Conservation (phyloP, 805 yeast species). For the Lipomyces mesembrius region DNA sequence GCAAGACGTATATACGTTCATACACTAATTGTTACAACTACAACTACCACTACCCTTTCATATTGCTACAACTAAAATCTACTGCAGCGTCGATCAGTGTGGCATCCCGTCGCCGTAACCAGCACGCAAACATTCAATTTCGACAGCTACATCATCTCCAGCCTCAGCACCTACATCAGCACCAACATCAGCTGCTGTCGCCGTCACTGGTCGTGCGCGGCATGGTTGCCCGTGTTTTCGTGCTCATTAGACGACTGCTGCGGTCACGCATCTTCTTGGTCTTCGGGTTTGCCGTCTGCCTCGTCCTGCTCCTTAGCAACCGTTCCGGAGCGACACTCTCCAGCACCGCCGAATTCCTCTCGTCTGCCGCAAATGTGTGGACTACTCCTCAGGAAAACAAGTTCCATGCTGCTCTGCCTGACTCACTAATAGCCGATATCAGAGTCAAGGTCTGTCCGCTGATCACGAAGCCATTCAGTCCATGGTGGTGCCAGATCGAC, state of each 20-base stretch:
- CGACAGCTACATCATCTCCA: background rate
- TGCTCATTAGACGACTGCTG: constrained; percentile 12
- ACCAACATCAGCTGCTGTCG: constrained; percentile 2
- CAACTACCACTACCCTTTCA: background rate
- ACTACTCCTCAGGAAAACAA: background rate
- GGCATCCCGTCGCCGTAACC: background rate
- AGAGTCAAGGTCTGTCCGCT: constrained; percentile 17
- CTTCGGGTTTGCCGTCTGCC: constrained; percentile 1
- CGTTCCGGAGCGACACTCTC: background rate
- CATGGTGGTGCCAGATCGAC: constrained; percentile 35
- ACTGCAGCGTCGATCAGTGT: background rate
- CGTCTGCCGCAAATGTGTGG: constrained; percentile 1
- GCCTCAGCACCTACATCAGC: background rate
- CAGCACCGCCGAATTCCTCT: background rate
- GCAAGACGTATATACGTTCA: background rate
- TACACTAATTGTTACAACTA: background rate
- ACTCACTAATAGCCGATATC: constrained; percentile 12
- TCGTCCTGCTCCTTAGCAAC: constrained; percentile 4
- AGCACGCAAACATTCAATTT: background rate
- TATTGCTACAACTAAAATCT: background rate
- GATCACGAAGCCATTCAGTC: constrained; percentile 25
- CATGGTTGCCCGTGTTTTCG: constrained; percentile 18
- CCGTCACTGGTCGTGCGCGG: constrained; percentile 9
- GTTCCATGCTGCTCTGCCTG: constrained; percentile 11
- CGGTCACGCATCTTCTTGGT: constrained; percentile 19